Evolutionary conservation across 1,284 basidiomycete genomes (phyloP).

Genomic region (Coniferiporia sulphurascens): DNA sequence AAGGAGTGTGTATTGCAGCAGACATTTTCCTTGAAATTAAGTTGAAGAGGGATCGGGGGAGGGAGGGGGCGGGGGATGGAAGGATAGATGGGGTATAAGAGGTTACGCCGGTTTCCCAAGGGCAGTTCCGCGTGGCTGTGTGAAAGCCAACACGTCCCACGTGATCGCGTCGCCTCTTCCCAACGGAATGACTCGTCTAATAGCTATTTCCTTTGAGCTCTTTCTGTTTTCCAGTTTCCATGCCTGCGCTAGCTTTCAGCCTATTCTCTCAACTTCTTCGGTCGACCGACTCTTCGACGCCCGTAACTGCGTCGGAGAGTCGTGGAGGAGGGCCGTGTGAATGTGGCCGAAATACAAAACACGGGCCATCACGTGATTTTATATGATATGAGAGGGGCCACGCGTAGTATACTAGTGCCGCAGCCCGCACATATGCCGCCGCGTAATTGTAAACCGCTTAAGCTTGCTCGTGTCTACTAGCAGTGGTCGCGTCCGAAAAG

Average conservation of each 20-base stretch:
- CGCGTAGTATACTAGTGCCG: no score
- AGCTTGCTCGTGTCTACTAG: not conserved
- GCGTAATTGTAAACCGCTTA: not conserved
- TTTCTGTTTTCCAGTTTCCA: no score
- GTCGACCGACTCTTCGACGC: no score
- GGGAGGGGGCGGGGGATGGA: conserved; percentile 1
- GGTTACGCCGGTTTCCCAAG: not conserved
- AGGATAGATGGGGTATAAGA: not conserved
- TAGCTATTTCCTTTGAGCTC: no score
- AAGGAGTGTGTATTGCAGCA: conserved; percentile 17
- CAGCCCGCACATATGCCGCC: not conserved
- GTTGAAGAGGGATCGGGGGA: not conserved
- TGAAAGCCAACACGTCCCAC: not conserved
- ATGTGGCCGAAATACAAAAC: no score
- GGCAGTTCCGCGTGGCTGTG: conserved; percentile 3
- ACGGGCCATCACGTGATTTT: no score
- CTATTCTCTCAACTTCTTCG: no score
- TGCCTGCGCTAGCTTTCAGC: no score
- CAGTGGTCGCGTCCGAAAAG: not conserved
- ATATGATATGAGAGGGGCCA: no score
- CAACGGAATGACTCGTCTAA: no score
- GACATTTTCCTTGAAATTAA: conserved; percentile 8
- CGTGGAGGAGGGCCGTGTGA: no score
- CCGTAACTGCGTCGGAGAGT: no score
- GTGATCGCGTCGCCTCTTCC: conserved; percentile 5